These are phyloP conservation scores for Colletotrichum orbiculare DNA, from an alignment of 2,329 filamentous ascomycete genomes.

Conservation along the genomic window DNA sequence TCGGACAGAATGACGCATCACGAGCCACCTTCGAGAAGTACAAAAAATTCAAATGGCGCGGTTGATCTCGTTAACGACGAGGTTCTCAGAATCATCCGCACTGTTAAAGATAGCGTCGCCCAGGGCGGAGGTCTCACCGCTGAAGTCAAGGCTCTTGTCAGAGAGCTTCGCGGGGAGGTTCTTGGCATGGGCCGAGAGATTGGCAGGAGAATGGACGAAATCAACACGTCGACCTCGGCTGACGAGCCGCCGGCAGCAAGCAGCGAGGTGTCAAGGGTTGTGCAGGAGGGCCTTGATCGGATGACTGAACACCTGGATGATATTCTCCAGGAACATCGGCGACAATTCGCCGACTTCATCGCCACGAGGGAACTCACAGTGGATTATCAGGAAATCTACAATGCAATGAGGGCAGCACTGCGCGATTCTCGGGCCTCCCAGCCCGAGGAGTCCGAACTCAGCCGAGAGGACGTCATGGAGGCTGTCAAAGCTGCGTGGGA, in stretches of 20 bases:
- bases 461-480: constrained; percentile 84
- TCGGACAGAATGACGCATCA: constrained; percentile 59
- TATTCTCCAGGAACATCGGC: constrained; percentile 79
- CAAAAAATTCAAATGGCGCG: constrained; percentile 56
- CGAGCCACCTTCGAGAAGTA: constrained; percentile 53
- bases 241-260: constrained; percentile 62
- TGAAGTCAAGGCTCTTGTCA: constrained; percentile 90
- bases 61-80: constrained; percentile 77
- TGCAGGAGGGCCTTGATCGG: constrained; percentile 83
- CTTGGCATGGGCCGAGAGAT: constrained; percentile 94
- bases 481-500: constrained; percentile 94
- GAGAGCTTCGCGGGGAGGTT: constrained; percentile 91
- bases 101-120: constrained; percentile 90
- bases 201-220: constrained; percentile 84
- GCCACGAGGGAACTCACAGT: constrained; percentile 70
- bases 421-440: constrained; percentile 67
- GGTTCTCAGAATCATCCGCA: constrained; percentile 82
- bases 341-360: constrained; percentile 73
- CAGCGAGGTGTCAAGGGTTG: constrained; percentile 79
- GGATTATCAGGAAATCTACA: constrained; percentile 88
- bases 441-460: constrained; percentile 62
- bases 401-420: constrained; percentile 81
- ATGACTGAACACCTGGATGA: constrained; percentile 87
- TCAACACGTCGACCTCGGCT: constrained; percentile 44
- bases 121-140: constrained; percentile 90